Base-by-base conservation (phyloP, 2,329 filamentous ascomycete species). In the Penicillium sp. region DNA sequence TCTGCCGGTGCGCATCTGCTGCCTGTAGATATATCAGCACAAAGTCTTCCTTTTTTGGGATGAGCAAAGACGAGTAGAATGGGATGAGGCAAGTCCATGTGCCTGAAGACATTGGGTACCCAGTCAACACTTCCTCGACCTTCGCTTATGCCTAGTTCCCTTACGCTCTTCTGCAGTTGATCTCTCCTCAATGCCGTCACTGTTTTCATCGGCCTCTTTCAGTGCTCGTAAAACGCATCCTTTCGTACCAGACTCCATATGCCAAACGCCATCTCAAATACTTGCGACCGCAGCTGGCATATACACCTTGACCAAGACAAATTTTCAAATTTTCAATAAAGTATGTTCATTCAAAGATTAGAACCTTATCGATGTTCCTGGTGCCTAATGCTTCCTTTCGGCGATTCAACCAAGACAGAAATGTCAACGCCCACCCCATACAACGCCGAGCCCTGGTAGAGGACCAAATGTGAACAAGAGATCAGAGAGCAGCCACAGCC, bases 311-410 rank as follows among this genome's bases (percentile, higher is more conserved):
- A 20, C n/a, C 28, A 10, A 20, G 8, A n/a, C 15, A 20, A 20
- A 2, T 11, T 17, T 28, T n/a, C 14, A 28, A 14, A n/a, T 15
- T 4, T 14, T 37, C 12, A 15, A 22, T 4, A 10, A 48, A 55
- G 42, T 48, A 48, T 48, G 42, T 55, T 20, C 42, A 55, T 55
- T 54, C 6, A 20, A 47, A 31, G 12, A 48, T 55, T 55, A 39
- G 2, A 47, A 5, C 53, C 17, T 37, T 37, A 31, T 48, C 8
- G 15, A 7, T 35, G 22, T 43, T 22, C 42, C 35, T 48, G 48
- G 41, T 48, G 20, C 39, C 35, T 48, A 55, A 48, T 48, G 20
- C 39, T 6, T 17, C 14, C 35, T 28, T 48, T 34, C 22, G 47
- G 20, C 22, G 34, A 43, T 22, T 4, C 20, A 47, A 17, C 17